Conservation (phyloP, 176 grass and related monocot species). For the Oryza meyeriana region DNA sequence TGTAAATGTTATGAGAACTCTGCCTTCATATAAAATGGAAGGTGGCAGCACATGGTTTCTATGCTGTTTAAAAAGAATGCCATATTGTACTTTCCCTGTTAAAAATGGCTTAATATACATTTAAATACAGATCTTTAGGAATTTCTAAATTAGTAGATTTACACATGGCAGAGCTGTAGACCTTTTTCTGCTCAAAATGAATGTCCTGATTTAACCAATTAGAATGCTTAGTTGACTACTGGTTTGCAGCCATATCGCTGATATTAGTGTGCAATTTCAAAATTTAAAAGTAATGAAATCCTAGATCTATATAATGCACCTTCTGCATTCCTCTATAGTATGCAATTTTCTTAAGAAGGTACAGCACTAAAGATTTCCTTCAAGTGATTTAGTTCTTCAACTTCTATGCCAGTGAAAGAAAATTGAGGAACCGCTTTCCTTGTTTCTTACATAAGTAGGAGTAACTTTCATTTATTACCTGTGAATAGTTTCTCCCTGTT, state of each 20-base stretch:
- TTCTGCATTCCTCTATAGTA: not conserved
- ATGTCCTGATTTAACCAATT: not conserved
- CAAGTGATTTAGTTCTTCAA: not conserved
- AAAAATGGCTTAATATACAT: not conserved
- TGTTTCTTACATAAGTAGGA: constrained; percentile 2
- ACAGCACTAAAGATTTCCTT: not conserved
- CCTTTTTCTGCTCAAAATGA: not conserved
- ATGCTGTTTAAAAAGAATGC: not conserved
- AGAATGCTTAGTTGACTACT: not conserved
- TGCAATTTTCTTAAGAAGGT: not conserved
- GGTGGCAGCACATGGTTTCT: not conserved
- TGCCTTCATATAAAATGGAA: not conserved
- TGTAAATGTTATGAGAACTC: not conserved
- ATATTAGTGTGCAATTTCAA: not conserved
- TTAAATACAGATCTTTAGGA: not conserved
- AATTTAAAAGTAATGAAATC: not conserved
- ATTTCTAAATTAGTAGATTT: not conserved
- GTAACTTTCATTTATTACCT: constrained; percentile 4
- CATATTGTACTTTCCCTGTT: not conserved
- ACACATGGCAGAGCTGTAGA: not conserved
- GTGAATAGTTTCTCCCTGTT: not conserved
- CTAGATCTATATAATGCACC: constrained; percentile 5
- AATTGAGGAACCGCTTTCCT: not conserved
- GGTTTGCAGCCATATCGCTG: not conserved
- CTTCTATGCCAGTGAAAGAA: not conserved